Base-by-base conservation (phyloP, 31 red algal species). In the Porphyra umbilicalis region DNA sequence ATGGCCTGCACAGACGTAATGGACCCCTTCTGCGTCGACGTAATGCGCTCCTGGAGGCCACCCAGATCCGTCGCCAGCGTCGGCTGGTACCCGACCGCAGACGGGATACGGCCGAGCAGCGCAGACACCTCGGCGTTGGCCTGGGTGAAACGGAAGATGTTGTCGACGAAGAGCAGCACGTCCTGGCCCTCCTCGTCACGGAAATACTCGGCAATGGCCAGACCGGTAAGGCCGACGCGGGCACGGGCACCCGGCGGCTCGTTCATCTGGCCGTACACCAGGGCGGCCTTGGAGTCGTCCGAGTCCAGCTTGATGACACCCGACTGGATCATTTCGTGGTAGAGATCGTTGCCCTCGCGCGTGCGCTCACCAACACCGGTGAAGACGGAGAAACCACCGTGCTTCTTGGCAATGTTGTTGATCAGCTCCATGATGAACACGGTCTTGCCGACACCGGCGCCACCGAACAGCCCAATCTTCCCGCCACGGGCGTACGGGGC, bases 221-320 rank as follows among this genome's bases (percentile, higher is more conserved):
- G 91, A 81, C 94, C 97, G 80, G 97, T 96, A 29, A 99, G 86
- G 35, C 88, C 97, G 15, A 99, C 97, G 67, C 97, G 90, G 80
- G 94, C 94, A 76, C 97, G 97, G 33, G 94, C 97, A 82, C 97
- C 97, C 76, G 97, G 97, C 36, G 97, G 97, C 90, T 99, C 97
- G 85, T 99, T 96, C 97, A 99, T 99, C 94, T 99, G 97, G 29
- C 97, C 97, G 86, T 96, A 99, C 82, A 96, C 94, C 79, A 99
- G 85, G 20, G 97, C 94, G 33, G 97, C 97, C 86, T 99, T 99
- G 42, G 94, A 96, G 20, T 92, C 79, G 77, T 93, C 94, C 82
- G 82, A 87, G 38, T 94, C 97, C 32, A 96, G 82, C 83, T 94
- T 96, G 88, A 96, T 99, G 37, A 96, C 97, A 75, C 97, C 97